These are phyloP conservation scores for Croton laevigatus DNA, from an alignment of 441 rosid species.

Conservation along the genomic window DNA sequence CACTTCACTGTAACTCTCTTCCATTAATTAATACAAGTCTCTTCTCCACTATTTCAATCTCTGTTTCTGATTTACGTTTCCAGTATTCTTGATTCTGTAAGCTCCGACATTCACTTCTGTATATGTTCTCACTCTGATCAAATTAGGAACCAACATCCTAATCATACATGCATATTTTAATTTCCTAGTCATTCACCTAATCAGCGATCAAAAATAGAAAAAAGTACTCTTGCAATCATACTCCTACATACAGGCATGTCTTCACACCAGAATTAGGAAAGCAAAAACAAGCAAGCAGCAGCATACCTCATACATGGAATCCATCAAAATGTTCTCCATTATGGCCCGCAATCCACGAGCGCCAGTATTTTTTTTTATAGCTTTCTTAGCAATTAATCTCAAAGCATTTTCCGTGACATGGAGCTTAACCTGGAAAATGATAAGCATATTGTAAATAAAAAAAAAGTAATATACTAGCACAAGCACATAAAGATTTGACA, in stretches of 20 bases:
- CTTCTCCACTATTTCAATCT: too few species aligned
- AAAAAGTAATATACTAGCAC: neutral
- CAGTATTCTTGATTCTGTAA: too few species aligned
- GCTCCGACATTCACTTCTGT: neutral
- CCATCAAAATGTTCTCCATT: slow-evolving; percentile 87
- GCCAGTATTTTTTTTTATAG: slow-evolving; percentile 84
- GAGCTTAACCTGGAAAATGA: slow-evolving; percentile 66
- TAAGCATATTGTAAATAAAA: neutral
- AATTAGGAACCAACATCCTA: neutral
- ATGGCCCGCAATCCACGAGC: slow-evolving; percentile 90
- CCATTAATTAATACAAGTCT: too few species aligned
- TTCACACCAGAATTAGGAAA: neutral
- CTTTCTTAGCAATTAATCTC: slow-evolving; percentile 80
- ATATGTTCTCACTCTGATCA: neutral
- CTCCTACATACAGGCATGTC: too few species aligned
- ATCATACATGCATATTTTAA: too few species aligned
- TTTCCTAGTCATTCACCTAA: neutral
- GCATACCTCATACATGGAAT: slow-evolving; percentile 95
- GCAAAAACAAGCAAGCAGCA: neutral
- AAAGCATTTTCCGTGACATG: slow-evolving; percentile 73
- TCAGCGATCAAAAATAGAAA: neutral
- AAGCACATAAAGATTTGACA: neutral
- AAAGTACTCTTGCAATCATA: neutral
- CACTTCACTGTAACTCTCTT: too few species aligned
- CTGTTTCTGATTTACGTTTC: too few species aligned